Evolutionary conservation across 108 stramenopile species (phyloP).

Genomic region (Pseudonitzschia delicatissima): DNA sequence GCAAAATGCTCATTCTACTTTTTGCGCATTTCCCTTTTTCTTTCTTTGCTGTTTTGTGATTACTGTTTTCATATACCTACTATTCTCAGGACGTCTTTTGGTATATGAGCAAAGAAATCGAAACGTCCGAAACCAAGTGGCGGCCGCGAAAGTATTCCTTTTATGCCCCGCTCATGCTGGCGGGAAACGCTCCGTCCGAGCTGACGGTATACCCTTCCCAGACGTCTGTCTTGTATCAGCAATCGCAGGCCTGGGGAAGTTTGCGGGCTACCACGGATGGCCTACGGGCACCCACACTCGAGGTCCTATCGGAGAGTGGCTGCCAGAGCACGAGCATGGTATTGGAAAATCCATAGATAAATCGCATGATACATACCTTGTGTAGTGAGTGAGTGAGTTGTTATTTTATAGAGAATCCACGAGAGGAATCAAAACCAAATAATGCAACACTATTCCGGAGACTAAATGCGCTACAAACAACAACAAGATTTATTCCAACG

Average conservation of each 20-base stretch:
- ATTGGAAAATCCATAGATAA: too few relatives aligned
- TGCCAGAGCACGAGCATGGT: too few relatives aligned
- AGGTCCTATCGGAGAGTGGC: too few relatives aligned
- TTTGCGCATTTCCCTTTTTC: neutral
- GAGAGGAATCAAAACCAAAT: too few relatives aligned
- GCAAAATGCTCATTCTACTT: neutral
- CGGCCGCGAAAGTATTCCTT: slow-evolving; percentile 39
- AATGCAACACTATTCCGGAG: too few relatives aligned
- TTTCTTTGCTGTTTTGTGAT: neutral
- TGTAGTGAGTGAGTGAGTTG: too few relatives aligned
- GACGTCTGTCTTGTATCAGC: slow-evolving; percentile 48
- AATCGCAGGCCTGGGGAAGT: slow-evolving; percentile 47
- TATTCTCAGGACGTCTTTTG: slow-evolving; percentile 56
- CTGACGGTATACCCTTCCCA: slow-evolving; percentile 65
- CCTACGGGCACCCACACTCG: slow-evolving; percentile 64
- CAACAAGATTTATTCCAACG: too few relatives aligned
- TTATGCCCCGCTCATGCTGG: slow-evolving; percentile 64
- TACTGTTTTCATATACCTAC: neutral
- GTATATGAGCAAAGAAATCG: slow-evolving; percentile 83
- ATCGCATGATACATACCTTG: too few relatives aligned
- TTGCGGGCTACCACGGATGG: slow-evolving; percentile 30
- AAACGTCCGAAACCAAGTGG: neutral
- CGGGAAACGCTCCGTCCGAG: slow-evolving; percentile 56
- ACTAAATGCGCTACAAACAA: too few relatives aligned
- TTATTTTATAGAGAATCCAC: too few relatives aligned